Base-by-base conservation (phyloP, 192 early-diverging fungal genomes). In the Rhizophagus clarus region DNA sequence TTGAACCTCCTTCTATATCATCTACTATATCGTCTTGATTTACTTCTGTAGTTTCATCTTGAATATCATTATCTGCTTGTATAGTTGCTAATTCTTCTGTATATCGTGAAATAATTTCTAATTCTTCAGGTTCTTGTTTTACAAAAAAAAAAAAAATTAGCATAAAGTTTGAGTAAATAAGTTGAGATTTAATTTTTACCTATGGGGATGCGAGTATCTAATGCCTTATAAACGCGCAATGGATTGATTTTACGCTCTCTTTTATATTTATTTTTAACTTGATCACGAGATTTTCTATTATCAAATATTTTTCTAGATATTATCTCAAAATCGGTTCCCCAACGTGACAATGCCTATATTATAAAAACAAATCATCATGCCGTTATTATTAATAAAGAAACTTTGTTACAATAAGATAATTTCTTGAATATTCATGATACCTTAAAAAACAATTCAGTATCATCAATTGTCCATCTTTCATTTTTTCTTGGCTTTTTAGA, bases 291-390 rank as follows among this genome's bases (percentile, higher is more conserved):
- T 56, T 86, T 86, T 70, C 64, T 69, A 31, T 51, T 74, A 17
- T 75, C 72, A 63, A 86, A 86, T 40, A 82, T 28, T n/a, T 62
- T 69, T 74, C 76, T 76, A 17, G 77, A 80, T 17, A 86, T 86
- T 29, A 86, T 86, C 4, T 82, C 83, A 72, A 86, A 86, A 68
- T 86, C 85, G 17, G 85, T 86, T n/a, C 85, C 85, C 85, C 85
- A 86, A 72, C 81, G 83, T 34, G 85, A 79, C 4, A 86, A 47
- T 17, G 81, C 83, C 85, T 86, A 74, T 47, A 17, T 31, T 37
- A 26, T 12, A 34, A 56, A 64, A 24, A 32, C 37, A 14, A 78
- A 29, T 77, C 28, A 67, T 4, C 1, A 11, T 37, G 2, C 34
- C 56, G 75, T 47, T 24, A 64, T 12, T 22, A 45, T 1, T 12